Conservation (phyloP, 768 basidiomycete species). For the Auriscalpium orientale region DNA sequence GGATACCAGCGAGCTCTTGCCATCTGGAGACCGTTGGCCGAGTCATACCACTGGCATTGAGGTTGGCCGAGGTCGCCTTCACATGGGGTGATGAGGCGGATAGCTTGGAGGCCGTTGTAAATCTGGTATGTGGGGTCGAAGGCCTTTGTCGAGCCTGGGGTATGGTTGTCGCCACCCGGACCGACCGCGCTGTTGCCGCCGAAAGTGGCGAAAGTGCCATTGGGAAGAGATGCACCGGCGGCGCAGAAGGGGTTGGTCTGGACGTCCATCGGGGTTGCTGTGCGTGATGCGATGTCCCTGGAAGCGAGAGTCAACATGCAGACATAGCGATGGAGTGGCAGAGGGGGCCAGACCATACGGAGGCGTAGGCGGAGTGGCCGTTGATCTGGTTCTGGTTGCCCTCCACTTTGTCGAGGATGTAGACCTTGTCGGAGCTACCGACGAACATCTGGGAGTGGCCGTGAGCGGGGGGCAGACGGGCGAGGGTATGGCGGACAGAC, state of each 20-base stretch:
- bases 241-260: slow-evolving; percentile 73
- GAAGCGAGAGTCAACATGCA: neutral
- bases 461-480: neutral
- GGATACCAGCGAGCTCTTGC: slow-evolving; percentile 73
- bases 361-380: slow-evolving; percentile 68
- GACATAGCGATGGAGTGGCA: neutral
- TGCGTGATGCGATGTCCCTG: slow-evolving; percentile 57
- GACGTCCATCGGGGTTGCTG: slow-evolving; percentile 62
- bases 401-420: slow-evolving; percentile 89
- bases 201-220: slow-evolving; percentile 67
- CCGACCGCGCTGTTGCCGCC: slow-evolving; percentile 75
- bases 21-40: slow-evolving; percentile 54
- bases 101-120: slow-evolving; percentile 71
- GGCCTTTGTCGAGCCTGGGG: slow-evolving; percentile 29
- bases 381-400: slow-evolving; percentile 59
- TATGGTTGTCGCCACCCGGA: slow-evolving; percentile 52
- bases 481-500: slow-evolving; percentile 22
- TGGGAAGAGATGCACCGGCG: slow-evolving; percentile 76
- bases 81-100: slow-evolving; percentile 81
- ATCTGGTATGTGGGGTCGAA: slow-evolving; percentile 70
- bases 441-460: slow-evolving; percentile 56
- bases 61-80: slow-evolving; percentile 34
- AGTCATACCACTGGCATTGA: slow-evolving; percentile 68
- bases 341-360: slow-evolving; percentile 44
- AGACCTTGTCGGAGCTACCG: slow-evolving; percentile 73